A percentile compares a stretch with the other conserved stretches of the same genome.
These are phyloP conservation scores for Colletotrichum eleusines DNA, from an alignment of 2,329 filamentous ascomycete species.

Conservation along the genomic window DNA sequence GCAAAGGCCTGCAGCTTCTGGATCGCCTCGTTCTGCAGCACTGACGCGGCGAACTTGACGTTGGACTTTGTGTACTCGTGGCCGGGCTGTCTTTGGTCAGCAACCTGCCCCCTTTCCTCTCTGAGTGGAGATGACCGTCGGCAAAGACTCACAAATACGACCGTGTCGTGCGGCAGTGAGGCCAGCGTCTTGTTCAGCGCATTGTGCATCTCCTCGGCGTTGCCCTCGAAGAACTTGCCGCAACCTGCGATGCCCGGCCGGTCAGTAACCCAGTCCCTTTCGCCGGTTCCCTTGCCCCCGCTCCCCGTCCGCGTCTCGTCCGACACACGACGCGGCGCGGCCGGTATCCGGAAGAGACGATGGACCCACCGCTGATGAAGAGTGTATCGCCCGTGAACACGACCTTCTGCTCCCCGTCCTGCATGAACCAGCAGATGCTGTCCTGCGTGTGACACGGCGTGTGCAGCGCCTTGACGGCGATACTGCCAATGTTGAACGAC, in stretches of 20 bases:
- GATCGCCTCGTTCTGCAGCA: conserved; percentile 80
- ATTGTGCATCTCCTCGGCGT: conserved; percentile 88
- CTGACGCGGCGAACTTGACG: conserved; percentile 85
- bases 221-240: conserved; percentile 96
- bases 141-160: conserved; percentile 79
- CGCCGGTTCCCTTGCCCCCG: no score
- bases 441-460: conserved; percentile 99
- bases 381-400: conserved; percentile 98
- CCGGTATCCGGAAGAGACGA: background rate
- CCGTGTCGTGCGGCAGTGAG: conserved; percentile 87
- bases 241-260: conserved; percentile 70
- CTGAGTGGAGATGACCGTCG: background rate
- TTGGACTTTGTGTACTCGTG: conserved; percentile 99
- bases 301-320: background rate
- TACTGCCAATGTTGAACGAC: conserved; percentile 84
- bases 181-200: conserved; percentile 89
- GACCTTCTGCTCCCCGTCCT: conserved; percentile 79
- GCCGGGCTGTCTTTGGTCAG: conserved; percentile 73
- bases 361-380: conserved; percentile 83
- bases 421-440: conserved; percentile 94
- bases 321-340: background rate
- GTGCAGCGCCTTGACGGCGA: conserved; percentile 88
- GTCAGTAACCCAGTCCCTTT: background rate
- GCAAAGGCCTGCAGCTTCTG: conserved; percentile 83
- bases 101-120: background rate